Conservation (phyloP, 257 asterid species). For the Datura wrightii region DNA sequence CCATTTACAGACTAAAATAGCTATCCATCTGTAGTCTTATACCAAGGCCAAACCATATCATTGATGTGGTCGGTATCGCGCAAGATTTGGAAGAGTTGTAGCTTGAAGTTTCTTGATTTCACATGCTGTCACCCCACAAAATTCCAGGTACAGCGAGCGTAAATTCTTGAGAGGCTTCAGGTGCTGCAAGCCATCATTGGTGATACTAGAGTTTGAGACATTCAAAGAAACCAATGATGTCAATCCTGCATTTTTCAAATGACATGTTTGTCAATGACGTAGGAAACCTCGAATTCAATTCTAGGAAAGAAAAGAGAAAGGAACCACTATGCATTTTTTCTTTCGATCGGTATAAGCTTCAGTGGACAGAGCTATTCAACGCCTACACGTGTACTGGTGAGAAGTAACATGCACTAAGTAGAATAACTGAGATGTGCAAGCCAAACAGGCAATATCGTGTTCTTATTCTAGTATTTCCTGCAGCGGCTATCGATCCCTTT, state of each 20-base stretch:
- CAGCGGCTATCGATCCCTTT: neutral
- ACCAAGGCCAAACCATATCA: neutral
- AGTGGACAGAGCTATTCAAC: neutral
- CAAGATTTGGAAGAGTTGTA: constrained; percentile 27
- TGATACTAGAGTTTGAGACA: constrained; percentile 27
- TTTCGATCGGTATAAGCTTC: neutral
- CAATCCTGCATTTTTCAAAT: constrained; percentile 24
- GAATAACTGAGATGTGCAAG: neutral
- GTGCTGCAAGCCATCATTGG: constrained; percentile 30
- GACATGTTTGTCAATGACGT: neutral
- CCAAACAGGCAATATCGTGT: neutral
- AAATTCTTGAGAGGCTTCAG: constrained; percentile 31
- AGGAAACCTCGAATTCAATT: neutral
- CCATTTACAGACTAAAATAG: neutral
- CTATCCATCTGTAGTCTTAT: neutral
- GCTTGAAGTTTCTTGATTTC: constrained; percentile 33
- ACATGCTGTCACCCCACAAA: constrained; percentile 29
- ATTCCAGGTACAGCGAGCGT: constrained; percentile 25
- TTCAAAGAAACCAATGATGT: constrained; percentile 33
- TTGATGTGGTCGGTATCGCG: constrained; percentile 20
- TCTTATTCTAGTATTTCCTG: neutral
- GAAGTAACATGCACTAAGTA: neutral
- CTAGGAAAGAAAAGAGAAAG: neutral
- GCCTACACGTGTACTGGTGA: neutral
- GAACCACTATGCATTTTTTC: neutral